Conservation (phyloP, 129 eudicot species). For the Arctium minus region DNA sequence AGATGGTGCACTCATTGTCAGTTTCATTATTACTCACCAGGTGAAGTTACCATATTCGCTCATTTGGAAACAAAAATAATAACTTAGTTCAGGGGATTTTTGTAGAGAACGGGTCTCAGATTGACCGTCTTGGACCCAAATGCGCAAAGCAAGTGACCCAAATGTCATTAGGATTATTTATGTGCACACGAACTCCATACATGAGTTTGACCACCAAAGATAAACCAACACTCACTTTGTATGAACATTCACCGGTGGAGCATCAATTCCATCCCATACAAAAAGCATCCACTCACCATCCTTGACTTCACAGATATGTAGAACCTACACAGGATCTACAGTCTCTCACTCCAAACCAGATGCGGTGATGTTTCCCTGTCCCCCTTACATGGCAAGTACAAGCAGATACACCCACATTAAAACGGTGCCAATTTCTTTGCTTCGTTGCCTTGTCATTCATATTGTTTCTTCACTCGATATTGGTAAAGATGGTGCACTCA, state of each 20-base stretch:
- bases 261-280: conserved; percentile 90
- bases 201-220: conserved; percentile 12
- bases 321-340: conserved; percentile 40
- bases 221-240: conserved; percentile 54
- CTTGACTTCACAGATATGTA: conserved; percentile 51
- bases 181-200: conserved; percentile 1
- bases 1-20: neutral
- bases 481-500: neutral
- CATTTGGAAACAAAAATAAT: neutral
- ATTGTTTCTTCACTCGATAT: no score
- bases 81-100: neutral
- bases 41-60: neutral
- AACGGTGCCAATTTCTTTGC: no score
- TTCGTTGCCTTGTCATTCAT: no score
- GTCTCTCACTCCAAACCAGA: no score
- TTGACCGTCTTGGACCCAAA: neutral
- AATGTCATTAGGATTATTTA: neutral
- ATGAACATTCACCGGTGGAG: conserved; percentile 51
- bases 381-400: no score
- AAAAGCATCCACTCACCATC: conserved; percentile 72
- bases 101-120: neutral
- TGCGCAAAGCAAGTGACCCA: neutral
- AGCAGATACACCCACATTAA: no score
- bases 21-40: neutral
- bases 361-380: no score